phyloP scores from a whole-genome alignment of 2,329 filamentous ascomycete genomes.

The Penicillium sp. region DNA sequence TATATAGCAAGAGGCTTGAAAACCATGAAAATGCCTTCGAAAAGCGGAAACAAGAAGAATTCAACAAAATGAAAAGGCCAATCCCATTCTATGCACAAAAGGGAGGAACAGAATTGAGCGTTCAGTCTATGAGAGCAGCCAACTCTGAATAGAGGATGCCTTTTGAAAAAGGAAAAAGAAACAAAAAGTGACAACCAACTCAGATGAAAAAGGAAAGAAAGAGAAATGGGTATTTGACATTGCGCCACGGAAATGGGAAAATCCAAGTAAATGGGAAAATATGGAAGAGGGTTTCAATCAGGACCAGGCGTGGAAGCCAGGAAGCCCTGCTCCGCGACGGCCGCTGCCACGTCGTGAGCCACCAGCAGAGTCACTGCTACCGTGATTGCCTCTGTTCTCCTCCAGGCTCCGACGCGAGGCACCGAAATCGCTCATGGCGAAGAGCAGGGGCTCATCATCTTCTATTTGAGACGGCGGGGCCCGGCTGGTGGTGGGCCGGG shows the following conservation, averaged over 20 bases:
- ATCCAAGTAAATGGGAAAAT: not conserved
- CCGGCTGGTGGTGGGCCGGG: slow-evolving; percentile 34
- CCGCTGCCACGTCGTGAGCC: slow-evolving; percentile 35
- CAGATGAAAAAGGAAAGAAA: not conserved
- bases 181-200: not conserved
- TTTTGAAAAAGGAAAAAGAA: slow-evolving; percentile 10
- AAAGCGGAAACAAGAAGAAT: not conserved
- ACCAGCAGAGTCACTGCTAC: slow-evolving; percentile 25
- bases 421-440: slow-evolving; percentile 46
- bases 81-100: slow-evolving; percentile 19
- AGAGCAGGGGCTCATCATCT: slow-evolving; percentile 44
- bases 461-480: slow-evolving; percentile 31
- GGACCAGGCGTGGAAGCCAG: slow-evolving; percentile 33
- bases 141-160: slow-evolving; percentile 3
- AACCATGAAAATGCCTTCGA: not conserved
- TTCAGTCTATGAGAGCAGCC: slow-evolving; percentile 20
- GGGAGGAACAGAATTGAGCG: slow-evolving; percentile 3
- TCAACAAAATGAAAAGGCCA: not conserved
- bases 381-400: slow-evolving; percentile 34
- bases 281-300: slow-evolving; percentile 9
- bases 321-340: slow-evolving; percentile 31
- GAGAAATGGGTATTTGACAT: not conserved
- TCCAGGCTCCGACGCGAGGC: slow-evolving; percentile 41
- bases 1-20: slow-evolving; percentile 3
- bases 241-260: not conserved